These are phyloP conservation scores for Gryganskiella cystojenkinii DNA, from an alignment of 192 early-diverging fungal genomes.

Conservation along the genomic window DNA sequence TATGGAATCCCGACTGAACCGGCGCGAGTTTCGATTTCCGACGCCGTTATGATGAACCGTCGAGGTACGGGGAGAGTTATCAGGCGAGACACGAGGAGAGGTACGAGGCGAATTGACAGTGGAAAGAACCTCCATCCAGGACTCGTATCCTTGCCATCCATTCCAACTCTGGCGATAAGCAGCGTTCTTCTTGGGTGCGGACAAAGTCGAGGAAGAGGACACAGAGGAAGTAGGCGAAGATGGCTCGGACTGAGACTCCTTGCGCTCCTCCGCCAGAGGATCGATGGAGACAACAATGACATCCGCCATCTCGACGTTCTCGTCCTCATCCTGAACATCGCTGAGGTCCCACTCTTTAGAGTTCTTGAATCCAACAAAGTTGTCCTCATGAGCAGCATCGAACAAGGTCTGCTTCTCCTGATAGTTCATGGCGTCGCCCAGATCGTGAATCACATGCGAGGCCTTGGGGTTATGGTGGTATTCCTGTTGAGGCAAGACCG, in stretches of 20 bases:
- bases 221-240: slow-evolving; percentile 31
- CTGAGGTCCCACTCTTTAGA: slow-evolving; percentile 13
- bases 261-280: slow-evolving; percentile 29
- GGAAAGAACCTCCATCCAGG: slow-evolving; percentile 41
- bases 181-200: slow-evolving; percentile 19
- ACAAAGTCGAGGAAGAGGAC: slow-evolving; percentile 9
- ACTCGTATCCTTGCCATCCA: slow-evolving; percentile 51
- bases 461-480: slow-evolving; percentile 46
- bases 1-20: slow-evolving; percentile 38
- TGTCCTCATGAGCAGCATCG: slow-evolving; percentile 34
- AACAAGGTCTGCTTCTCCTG: slow-evolving; percentile 46
- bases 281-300: slow-evolving; percentile 32
- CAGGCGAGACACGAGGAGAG: slow-evolving; percentile 34
- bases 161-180: slow-evolving; percentile 42
- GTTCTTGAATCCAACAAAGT: slow-evolving; percentile 42
- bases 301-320: slow-evolving; percentile 22
- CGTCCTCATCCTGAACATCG: slow-evolving; percentile 15
- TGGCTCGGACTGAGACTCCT: slow-evolving; percentile 16
- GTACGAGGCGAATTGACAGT: slow-evolving; percentile 37
- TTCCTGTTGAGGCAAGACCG: slow-evolving; percentile 29
- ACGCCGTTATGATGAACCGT: slow-evolving; percentile 16
- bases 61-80: slow-evolving; percentile 34
- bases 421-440: slow-evolving; percentile 43
- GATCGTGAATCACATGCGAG: slow-evolving; percentile 44
- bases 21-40: slow-evolving; percentile 15